Evolutionary conservation across 371 early-diverging fungal species (phyloP), one percentile per base, ranked within the genome.

Genomic region (Blyttiomyces sp.): DNA sequence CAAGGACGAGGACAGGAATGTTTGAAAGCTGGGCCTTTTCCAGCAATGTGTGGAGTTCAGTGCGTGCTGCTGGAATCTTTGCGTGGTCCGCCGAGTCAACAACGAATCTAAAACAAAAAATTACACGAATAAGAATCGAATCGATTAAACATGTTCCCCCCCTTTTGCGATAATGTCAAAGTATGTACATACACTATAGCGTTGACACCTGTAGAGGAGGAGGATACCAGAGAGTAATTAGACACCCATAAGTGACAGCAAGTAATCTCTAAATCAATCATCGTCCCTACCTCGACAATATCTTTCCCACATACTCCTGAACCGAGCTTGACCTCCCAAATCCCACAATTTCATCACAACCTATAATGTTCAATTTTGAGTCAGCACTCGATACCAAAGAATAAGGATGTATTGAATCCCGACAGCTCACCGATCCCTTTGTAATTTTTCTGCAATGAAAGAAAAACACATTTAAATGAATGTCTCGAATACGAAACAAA

Each of bases 341-440:
- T 98, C 98, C 97, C 98, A 98, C 56, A 98, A 76, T 71, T 96
- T 96, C 94, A 97, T 95, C 9, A 95, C 94, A 42, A 95, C 94
- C 69, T 68, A 48, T 6, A 23, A 46, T 28, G 33, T 19, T 28
- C 13, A 54, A 2, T 39, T 34, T n/a, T 44, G 26, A n/a, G n/a
- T n/a, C 5, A 4, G 5, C 28, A 26, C 32, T 19, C 13, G 48
- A 43, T 24, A 2, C 24, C 2, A 6, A 19, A 17, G 46, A 5
- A 11, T 16, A 45, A 42, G 50, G 90, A n/a, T n/a, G n/a, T 23
- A n/a, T 23, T 34, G 48, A 56, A 28, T 17, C 43, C 24, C 17
- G 43, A 42, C 34, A 3, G 54, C 68, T 23, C 35, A 77, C 79
- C 9, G 73, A 62, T 16, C 79, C 76, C 55, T 80, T 76, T 17